These are phyloP conservation scores for Wickerhamiella azymoides DNA, from an alignment of 805 yeast species.

Conservation along the genomic window DNA sequence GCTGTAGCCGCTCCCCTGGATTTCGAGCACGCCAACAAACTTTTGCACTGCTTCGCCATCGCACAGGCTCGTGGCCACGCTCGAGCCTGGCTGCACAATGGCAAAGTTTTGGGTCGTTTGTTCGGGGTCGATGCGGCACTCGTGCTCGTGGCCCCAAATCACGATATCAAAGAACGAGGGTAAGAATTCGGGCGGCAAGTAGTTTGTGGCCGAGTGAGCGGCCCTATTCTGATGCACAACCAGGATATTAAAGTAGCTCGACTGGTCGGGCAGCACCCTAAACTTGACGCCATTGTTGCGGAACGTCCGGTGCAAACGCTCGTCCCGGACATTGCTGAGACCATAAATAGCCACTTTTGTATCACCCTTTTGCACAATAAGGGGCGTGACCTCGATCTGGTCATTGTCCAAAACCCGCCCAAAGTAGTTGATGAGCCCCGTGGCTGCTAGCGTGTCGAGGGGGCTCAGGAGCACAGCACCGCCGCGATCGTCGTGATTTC, in stretches of 20 bases:
- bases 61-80: conserved; percentile 79
- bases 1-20: conserved; percentile 43
- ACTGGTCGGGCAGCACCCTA: conserved; percentile 47
- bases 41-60: conserved; percentile 74
- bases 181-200: conserved; percentile 69
- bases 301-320: conserved; percentile 68
- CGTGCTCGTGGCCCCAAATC: conserved; percentile 98
- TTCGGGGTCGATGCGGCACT: conserved; percentile 62
- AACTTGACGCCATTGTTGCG: conserved; percentile 70
- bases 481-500: conserved; percentile 94
- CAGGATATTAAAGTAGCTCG: conserved; percentile 71
- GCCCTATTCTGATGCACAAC: conserved; percentile 84
- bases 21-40: conserved; percentile 54
- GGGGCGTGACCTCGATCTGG: conserved; percentile 56
- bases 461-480: conserved; percentile 68
- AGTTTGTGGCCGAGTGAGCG: conserved; percentile 64
- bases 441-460: conserved; percentile 64
- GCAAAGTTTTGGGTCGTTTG: conserved; percentile 43
- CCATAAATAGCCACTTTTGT: conserved; percentile 84
- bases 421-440: conserved; percentile 80
- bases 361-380: conserved; percentile 66
- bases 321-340: conserved; percentile 77
- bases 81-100: conserved; percentile 84
- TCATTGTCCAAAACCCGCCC: conserved; percentile 72
- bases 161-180: conserved; percentile 74